Evolutionary conservation across 257 asterid species (phyloP).

Genomic region (Scutellaria minor): DNA sequence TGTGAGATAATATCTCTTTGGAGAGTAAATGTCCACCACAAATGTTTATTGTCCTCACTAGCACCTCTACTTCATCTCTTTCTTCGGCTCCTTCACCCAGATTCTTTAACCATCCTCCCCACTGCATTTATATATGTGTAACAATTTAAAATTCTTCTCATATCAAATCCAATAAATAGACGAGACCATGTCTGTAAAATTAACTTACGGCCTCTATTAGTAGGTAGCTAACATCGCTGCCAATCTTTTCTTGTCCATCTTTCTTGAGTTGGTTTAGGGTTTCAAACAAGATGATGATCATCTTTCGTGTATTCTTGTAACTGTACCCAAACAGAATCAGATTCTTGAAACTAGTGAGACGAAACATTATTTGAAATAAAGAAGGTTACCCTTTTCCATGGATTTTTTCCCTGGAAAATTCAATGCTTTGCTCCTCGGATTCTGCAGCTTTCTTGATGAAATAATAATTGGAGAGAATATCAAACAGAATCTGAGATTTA

Average conservation of each 20-base stretch:
- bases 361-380: no score
- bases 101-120: constrained; percentile 47
- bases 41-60: constrained; percentile 40
- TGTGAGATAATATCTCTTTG: constrained; percentile 27
- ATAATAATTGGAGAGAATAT: constrained; percentile 29
- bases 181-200: background rate
- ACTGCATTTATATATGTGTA: constrained; percentile 22
- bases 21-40: constrained; percentile 40
- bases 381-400: constrained; percentile 21
- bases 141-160: no score
- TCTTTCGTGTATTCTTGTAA: background rate
- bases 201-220: constrained; percentile 32
- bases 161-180: no score
- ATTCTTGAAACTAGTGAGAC: no score
- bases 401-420: no score
- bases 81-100: constrained; percentile 16
- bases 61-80: constrained; percentile 38
- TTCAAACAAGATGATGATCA: constrained; percentile 31
- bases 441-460: constrained; percentile 5
- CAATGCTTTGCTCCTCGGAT: no score
- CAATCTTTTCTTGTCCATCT: constrained; percentile 20
- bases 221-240: constrained; percentile 5
- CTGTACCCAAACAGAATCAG: no score
- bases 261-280: constrained; percentile 24
- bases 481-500: constrained; percentile 36